These are phyloP conservation scores for Leccinum pachyderme DNA, from an alignment of 1,284 basidiomycete species.

Conservation along the genomic window DNA sequence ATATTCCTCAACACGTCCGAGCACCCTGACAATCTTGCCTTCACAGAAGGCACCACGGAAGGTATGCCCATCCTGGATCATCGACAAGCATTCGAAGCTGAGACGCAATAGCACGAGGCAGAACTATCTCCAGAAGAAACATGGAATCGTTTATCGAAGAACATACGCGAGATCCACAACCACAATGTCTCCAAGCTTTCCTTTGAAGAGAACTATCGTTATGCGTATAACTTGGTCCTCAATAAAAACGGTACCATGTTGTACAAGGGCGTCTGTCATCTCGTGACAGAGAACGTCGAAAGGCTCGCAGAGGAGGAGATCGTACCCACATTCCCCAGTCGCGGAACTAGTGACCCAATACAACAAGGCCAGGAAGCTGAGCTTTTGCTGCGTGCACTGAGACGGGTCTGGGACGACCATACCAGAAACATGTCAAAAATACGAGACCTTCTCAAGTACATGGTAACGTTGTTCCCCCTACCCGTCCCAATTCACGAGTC, in stretches of 20 bases:
- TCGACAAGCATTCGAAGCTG: neutral
- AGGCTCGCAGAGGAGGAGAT: constrained; percentile 76
- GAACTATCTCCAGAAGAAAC: constrained; percentile 69
- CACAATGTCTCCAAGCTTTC: constrained; percentile 92
- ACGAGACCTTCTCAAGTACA: constrained; percentile 91
- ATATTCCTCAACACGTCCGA: constrained; percentile 11
- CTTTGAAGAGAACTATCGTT: constrained; percentile 96
- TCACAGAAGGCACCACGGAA: constrained; percentile 54
- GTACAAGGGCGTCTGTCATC: constrained; percentile 82
- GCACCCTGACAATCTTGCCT: constrained; percentile 20
- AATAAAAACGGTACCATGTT: constrained; percentile 84
- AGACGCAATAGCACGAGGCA: constrained; percentile 54
- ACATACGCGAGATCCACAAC: constrained; percentile 94
- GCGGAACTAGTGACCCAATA: constrained; percentile 52
- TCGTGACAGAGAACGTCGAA: constrained; percentile 85
- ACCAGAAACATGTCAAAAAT: constrained; percentile 87
- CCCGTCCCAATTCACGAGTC: constrained; percentile 2
- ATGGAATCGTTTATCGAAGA: constrained; percentile 74
- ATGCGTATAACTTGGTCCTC: constrained; percentile 92
- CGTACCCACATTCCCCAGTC: constrained; percentile 75
- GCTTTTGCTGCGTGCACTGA: constrained; percentile 79
- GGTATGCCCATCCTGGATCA: constrained; percentile 32
- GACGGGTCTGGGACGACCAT: constrained; percentile 94
- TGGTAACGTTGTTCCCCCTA: constrained; percentile 57
- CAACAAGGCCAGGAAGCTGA: constrained; percentile 79